Conservation (phyloP, 1,139 yeast genomes). For the Arxiozyma bovina region DNA sequence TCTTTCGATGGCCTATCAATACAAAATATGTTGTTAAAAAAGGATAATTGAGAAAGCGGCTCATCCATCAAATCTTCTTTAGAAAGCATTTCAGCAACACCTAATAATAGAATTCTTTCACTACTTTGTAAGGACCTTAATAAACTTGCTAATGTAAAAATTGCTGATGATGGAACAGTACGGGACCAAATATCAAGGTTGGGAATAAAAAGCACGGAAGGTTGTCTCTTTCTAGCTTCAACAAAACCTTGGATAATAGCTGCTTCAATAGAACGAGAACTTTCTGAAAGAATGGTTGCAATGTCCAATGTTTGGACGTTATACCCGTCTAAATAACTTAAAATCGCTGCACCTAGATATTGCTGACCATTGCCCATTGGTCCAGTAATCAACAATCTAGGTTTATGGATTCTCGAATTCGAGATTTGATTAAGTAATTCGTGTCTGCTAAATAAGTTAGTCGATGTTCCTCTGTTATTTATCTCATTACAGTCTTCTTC, state of each 20-base stretch:
- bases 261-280: conserved; percentile 78
- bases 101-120: conserved; percentile 71
- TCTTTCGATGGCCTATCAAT: conserved; percentile 39
- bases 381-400: conserved; percentile 70
- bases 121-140: conserved; percentile 60
- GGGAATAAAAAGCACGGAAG: conserved; percentile 79
- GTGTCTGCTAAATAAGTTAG: conserved; percentile 52
- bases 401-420: conserved; percentile 67
- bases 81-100: conserved; percentile 35
- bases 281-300: conserved; percentile 68
- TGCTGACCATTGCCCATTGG: conserved; percentile 80
- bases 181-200: conserved; percentile 70
- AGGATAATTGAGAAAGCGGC: conserved; percentile 25
- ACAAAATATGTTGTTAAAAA: conserved; percentile 37
- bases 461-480: conserved; percentile 4
- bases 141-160: conserved; percentile 62
- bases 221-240: conserved; percentile 86
- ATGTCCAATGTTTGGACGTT: conserved; percentile 83
- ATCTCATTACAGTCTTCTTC: conserved; percentile 20
- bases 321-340: conserved; percentile 80
- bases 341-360: conserved; percentile 72
- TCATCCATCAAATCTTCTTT: conserved; percentile 7
- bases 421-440: conserved; percentile 52
- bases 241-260: conserved; percentile 74
- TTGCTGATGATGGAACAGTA: conserved; percentile 60